Conservation (phyloP, 2,329 filamentous ascomycete genomes). For the Colletotrichum paranaense region DNA sequence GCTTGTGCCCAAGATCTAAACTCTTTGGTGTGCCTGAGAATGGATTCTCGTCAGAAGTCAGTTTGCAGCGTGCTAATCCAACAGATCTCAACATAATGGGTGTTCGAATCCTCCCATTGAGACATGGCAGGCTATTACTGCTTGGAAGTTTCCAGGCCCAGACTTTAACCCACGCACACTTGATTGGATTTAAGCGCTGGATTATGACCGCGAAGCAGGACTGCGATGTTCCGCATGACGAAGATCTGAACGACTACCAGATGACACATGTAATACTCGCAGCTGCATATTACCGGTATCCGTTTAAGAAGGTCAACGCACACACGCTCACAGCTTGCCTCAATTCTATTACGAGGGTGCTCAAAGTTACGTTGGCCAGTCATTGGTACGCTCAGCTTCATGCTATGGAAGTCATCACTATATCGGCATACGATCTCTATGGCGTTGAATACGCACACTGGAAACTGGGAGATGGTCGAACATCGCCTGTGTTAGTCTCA, state of each 20-base stretch:
- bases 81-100: no score
- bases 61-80: no score
- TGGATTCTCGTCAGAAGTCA: no score
- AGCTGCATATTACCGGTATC: background rate
- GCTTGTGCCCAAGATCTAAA: no score
- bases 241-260: background rate
- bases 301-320: background rate
- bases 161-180: background rate
- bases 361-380: background rate
- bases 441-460: background rate
- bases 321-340: background rate
- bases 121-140: background rate
- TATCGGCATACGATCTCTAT: background rate
- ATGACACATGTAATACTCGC: background rate
- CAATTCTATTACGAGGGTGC: background rate
- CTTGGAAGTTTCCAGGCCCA: background rate
- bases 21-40: no score
- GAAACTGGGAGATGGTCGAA: background rate
- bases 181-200: no score
- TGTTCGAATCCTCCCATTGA: no score
- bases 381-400: background rate
- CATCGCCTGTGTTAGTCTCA: background rate
- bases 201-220: background rate
- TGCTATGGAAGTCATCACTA: background rate
- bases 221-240: background rate